These are phyloP conservation scores for Salix purpurea DNA, from an alignment of 345 rosid species.

Conservation along the genomic window DNA sequence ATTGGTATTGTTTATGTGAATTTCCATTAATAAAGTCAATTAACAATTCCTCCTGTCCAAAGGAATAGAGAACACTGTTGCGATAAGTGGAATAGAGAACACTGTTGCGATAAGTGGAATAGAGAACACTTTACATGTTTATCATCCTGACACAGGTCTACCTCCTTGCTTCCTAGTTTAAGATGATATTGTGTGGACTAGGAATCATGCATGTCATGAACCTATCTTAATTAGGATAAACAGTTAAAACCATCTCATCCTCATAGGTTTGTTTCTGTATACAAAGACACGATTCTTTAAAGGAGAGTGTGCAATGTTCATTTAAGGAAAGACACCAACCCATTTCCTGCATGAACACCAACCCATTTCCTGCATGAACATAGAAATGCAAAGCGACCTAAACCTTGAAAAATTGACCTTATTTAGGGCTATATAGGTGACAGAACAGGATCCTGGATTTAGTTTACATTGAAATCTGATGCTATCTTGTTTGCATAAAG, in stretches of 20 bases:
- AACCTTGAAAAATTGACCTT: neutral
- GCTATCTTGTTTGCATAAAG: too few relatives aligned
- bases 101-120: neutral
- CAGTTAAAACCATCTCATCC: neutral
- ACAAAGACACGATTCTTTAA: neutral
- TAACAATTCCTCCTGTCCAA: neutral
- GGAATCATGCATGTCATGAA: neutral
- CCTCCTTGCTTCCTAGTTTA: neutral
- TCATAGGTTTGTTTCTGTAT: neutral
- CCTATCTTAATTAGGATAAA: neutral
- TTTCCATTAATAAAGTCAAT: neutral
- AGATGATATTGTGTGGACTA: neutral
- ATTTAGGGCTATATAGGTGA: neutral
- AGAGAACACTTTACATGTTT: neutral
- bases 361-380: neutral
- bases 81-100: too few relatives aligned
- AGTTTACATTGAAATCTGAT: neutral
- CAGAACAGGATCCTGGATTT: neutral
- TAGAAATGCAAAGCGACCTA: neutral
- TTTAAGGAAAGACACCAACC: neutral
- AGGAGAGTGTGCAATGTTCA: neutral
- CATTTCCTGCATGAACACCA: neutral
- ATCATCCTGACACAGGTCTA: neutral
- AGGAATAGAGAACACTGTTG: neutral
- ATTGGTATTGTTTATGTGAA: conserved; percentile 4